Conservation (phyloP, 2,329 filamentous ascomycete genomes). For the Sclerotinia spermophila region DNA sequence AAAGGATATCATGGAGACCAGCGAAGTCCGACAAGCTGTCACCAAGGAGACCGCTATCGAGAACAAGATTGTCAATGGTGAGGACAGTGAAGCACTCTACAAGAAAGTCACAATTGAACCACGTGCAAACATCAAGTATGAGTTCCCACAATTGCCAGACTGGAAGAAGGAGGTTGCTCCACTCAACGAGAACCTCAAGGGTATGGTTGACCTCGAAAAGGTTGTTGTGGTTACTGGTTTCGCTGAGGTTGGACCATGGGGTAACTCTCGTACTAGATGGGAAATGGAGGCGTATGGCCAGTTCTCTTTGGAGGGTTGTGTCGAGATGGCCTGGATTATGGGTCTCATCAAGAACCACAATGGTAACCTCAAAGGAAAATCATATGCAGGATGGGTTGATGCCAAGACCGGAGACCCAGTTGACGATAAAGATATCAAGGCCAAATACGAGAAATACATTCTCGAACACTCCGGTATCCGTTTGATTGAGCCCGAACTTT, state of each 20-base stretch:
- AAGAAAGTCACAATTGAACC: slow-evolving; percentile 92
- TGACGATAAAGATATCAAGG: slow-evolving; percentile 96
- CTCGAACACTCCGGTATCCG: slow-evolving; percentile 96
- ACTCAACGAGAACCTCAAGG: slow-evolving; percentile 82
- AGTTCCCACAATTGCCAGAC: slow-evolving; percentile 85
- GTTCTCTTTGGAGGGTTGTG: slow-evolving; percentile 95
- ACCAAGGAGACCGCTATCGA: slow-evolving; percentile 94
- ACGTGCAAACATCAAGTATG: slow-evolving; percentile 95
- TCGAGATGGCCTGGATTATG: slow-evolving; percentile 99
- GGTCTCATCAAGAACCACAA: slow-evolving; percentile 99
- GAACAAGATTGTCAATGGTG: slow-evolving; percentile 95
- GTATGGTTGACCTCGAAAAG: slow-evolving; percentile 98
- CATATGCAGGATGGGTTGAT: slow-evolving; percentile 96
- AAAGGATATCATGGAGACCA: slow-evolving; percentile 92
- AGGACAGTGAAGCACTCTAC: slow-evolving; percentile 86
- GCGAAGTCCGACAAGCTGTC: slow-evolving; percentile 87
- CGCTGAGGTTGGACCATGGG: slow-evolving; percentile 94
- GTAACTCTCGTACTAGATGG: slow-evolving; percentile 96
- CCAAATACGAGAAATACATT: slow-evolving; percentile 95
- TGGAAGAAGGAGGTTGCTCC: slow-evolving; percentile 91
- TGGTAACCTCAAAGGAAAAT: slow-evolving; percentile 89
- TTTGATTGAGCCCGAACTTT: slow-evolving; percentile 94
- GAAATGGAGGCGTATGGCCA: slow-evolving; percentile 98
- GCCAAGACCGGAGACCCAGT: slow-evolving; percentile 91
- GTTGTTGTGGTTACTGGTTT: slow-evolving; percentile 98